Percentiles rank a stretch among this genome's conserved stretches.
Evolutionary conservation across 2,329 filamentous ascomycete genomes (phyloP).

Genomic region (Didymella segeticola): DNA sequence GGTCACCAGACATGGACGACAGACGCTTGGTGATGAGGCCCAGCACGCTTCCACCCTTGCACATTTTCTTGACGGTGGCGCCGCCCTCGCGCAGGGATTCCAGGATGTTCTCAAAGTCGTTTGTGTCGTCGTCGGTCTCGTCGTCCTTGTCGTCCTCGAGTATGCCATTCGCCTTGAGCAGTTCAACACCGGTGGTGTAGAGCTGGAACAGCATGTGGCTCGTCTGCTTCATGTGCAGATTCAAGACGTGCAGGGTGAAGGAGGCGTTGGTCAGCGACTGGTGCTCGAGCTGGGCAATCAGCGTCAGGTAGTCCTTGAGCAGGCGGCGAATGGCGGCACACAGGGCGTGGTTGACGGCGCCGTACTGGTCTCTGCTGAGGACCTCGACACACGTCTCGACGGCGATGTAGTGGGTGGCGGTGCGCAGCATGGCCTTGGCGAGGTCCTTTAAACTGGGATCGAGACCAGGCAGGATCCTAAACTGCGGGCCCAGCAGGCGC

Average conservation of each 20-base stretch:
- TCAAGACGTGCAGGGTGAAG: conserved; percentile 92
- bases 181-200: conserved; percentile 77
- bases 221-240: conserved; percentile 88
- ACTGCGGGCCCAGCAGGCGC: conserved; percentile 80
- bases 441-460: conserved; percentile 92
- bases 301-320: conserved; percentile 89
- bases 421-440: conserved; percentile 85
- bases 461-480: conserved; percentile 79
- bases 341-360: conserved; percentile 91
- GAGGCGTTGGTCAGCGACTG: conserved; percentile 87
- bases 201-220: conserved; percentile 90
- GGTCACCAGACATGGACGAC: conserved; percentile 91
- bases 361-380: conserved; percentile 90
- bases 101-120: conserved; percentile 91
- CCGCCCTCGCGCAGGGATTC: conserved; percentile 88
- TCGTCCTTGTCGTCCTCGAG: conserved; percentile 74
- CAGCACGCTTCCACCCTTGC: conserved; percentile 95
- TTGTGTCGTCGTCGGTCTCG: conserved; percentile 74
- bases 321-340: conserved; percentile 94
- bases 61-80: conserved; percentile 87
- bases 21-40: conserved; percentile 84
- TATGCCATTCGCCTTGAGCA: conserved; percentile 85
- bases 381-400: conserved; percentile 93
- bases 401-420: conserved; percentile 91
- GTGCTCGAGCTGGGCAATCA: conserved; percentile 92